Base-by-base conservation (phyloP, 1,284 basidiomycete genomes). In the Singerocomus rubriflavus region DNA sequence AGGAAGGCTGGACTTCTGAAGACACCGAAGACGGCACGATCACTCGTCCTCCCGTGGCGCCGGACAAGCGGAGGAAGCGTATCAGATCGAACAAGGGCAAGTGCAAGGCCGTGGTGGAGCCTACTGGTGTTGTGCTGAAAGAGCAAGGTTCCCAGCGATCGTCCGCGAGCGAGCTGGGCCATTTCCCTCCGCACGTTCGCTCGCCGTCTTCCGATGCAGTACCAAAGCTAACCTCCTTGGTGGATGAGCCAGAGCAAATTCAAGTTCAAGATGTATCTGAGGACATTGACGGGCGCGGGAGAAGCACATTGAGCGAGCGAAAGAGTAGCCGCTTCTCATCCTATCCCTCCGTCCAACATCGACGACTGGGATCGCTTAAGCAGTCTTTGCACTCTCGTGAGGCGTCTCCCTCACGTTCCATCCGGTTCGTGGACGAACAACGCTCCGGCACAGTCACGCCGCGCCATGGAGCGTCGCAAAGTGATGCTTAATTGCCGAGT, bases 361-460 rank as follows among this genome's bases (percentile, higher is more conserved):
- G 67, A 44, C 59, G 68, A 11, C 58, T 67, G 5, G 65, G 70
- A 39, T 68, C 65, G 4, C 62, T 67, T 26, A 60, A 25, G 25
- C 39, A 53, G 10, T 34, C 42, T 34, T 38, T 42, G 27, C 55
- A 44, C 17, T 51, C 63, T 14, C 65, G 67, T 6, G 65, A 67
- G 0, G 62, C 46, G 3, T 70, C 68, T 13, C 65, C 65, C 2
- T 13, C 68, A 8, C 65, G 65, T 21, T 70, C 65, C 7, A 67
- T 67, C 30, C 57, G 65, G 25, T 67, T 67, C 31, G 63, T 56
- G n/a, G 65, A 67, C 25, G 64, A 68, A 36, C 59, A 52, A 25
- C 53, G 27, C 27, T 55, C 51, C 5, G 59, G 64, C 31, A 44
- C 53, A 1, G 55, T 2, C 46, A 57, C 65, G 14, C 64, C 62